Percentiles rank a stretch among this genome's conserved stretches.
These are phyloP conservation scores for Sporopachydermia quercuum DNA, from an alignment of 805 yeast species.

Conservation along the genomic window DNA sequence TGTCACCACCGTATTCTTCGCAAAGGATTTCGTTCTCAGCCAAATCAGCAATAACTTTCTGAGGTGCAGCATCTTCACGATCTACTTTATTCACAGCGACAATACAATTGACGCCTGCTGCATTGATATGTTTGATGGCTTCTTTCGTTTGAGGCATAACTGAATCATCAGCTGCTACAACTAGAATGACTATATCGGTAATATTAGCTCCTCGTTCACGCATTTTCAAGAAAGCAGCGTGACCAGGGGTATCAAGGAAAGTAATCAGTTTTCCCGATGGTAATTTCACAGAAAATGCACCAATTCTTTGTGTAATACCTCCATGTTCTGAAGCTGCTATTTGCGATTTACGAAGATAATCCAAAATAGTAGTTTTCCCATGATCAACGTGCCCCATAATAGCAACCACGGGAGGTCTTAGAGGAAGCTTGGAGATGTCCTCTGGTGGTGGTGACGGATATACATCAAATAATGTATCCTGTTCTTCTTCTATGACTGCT, in stretches of 20 bases:
- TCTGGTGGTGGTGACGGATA: conserved; percentile 27
- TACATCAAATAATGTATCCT: no score
- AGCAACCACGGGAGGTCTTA: conserved; percentile 88
- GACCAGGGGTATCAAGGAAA: conserved; percentile 95
- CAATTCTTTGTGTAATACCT: conserved; percentile 95
- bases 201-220: conserved; percentile 91
- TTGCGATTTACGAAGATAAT: conserved; percentile 69
- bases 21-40: conserved; percentile 66
- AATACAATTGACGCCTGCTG: conserved; percentile 66
- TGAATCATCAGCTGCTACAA: conserved; percentile 94
- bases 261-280: conserved; percentile 72
- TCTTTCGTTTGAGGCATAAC: conserved; percentile 96
- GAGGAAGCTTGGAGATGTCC: conserved; percentile 30
- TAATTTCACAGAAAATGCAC: conserved; percentile 84
- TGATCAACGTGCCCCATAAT: conserved; percentile 99
- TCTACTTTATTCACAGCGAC: conserved; percentile 93
- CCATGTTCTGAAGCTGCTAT: conserved; percentile 81
- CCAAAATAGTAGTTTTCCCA: conserved; percentile 91
- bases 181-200: conserved; percentile 84
- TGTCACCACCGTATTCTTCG: conserved; percentile 92
- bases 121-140: conserved; percentile 84
- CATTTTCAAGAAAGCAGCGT: conserved; percentile 92
- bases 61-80: conserved; percentile 58
- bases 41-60: conserved; percentile 64
- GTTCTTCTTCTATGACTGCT: no score